A percentile compares a stretch with the other conserved stretches of the same genome.
Evolutionary conservation across 768 basidiomycete genomes (phyloP).

Genomic region (Galerina marginata): DNA sequence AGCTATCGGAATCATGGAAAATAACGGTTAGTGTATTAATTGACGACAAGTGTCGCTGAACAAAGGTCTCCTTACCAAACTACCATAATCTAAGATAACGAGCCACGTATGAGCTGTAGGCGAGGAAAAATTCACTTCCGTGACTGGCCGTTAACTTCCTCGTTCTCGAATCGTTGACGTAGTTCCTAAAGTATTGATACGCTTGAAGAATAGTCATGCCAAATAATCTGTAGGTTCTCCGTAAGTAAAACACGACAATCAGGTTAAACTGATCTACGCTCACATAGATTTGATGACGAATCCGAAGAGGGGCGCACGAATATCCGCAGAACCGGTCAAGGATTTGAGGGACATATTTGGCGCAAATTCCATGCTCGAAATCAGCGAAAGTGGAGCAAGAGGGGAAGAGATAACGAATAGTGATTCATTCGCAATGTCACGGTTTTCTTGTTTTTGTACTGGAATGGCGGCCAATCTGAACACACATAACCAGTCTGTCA

Average conservation of each 20-base stretch:
- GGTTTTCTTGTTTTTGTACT: no score
- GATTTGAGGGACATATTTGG: no score
- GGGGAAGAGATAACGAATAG: no score
- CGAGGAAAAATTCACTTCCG: not conserved
- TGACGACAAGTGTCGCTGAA: not conserved
- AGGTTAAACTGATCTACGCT: no score
- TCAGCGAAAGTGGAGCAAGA: no score
- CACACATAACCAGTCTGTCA: no score
- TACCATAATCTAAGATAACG: not conserved
- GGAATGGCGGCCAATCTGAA: no score
- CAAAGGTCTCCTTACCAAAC: not conserved
- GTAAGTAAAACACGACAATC: not conserved
- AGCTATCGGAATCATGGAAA: not conserved
- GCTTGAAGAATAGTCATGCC: conserved; percentile 5
- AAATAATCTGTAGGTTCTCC: not conserved
- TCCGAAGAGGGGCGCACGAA: not conserved
- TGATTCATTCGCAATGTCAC: no score
- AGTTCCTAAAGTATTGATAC: conserved; percentile 8
- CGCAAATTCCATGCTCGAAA: no score
- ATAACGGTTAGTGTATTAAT: not conserved
- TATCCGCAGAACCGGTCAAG: not conserved
- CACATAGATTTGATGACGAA: conserved; percentile 3
- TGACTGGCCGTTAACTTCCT: not conserved
- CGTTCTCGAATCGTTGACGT: not conserved
- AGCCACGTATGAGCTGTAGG: not conserved